Base-by-base conservation (phyloP, 2,329 filamentous ascomycete genomes). In the Didymella sp. region DNA sequence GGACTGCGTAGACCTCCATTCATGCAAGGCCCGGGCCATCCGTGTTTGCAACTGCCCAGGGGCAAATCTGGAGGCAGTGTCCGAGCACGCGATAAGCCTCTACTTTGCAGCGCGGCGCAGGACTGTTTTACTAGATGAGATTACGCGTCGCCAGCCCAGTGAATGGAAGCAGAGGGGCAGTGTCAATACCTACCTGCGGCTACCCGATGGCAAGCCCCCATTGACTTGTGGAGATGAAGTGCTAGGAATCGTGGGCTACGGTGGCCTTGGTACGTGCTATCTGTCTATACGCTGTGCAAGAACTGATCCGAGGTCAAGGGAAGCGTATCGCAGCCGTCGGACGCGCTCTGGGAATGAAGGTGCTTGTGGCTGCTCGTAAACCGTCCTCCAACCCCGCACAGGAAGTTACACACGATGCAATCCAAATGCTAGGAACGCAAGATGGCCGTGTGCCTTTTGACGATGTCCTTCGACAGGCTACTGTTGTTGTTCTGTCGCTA, bases 241-340 rank as follows among this genome's bases (percentile, higher is more conserved):
- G 3, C 65, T 82, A 60, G 81, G 80, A 1, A 75, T 84, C 52
- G 69, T 84, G 49, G 81, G 82, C 1, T 82, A 83, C 66, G 82
- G 82, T 1, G 73, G 74, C 15, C 69, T 84, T 30, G 81, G 81
- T 68, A 62, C 37, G 66, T 69, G 50, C 17, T 38, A 17, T 27
- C 35, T 25, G 21, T 40, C 19, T 24, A 17, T 33, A 45, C 41
- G 48, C 43, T 24, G 31, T 24, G 44, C 30, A 37, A 42, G 38
- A 30, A 51, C 61, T 68, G 49, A 66, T 54, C 35, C 35, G 41
- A 24, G 41, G 22, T 38, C 27, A 57, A 77, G 77, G 76, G 41
- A 80, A 79, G 59, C 71, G 76, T 21, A 78, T 83, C 37, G 80
- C 77, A 41, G 69, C 66, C 30, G 67, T 84, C n/a, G 79, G 75